Evolutionary conservation across 2,329 filamentous ascomycete genomes (phyloP).

Genomic region (Microcyclosporella mali): DNA sequence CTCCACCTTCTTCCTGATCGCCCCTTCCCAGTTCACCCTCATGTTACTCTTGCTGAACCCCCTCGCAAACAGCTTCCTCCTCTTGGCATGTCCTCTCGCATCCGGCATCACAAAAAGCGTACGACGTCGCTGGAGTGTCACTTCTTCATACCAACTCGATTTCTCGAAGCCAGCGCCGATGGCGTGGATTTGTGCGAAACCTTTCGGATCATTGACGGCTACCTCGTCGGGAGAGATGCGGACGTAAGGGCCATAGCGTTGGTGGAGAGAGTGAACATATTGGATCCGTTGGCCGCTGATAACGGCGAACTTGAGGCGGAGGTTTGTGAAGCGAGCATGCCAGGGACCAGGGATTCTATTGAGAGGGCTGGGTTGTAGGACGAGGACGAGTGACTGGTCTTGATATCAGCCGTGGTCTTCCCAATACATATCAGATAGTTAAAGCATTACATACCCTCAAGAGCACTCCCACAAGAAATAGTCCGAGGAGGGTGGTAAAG

Average conservation of each 20-base stretch:
- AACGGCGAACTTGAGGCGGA: constrained; percentile 33
- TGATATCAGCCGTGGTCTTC: background rate
- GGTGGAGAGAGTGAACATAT: constrained; percentile 36
- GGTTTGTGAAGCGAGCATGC: constrained; percentile 20
- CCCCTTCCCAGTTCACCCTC: constrained; percentile 32
- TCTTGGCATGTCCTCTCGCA: constrained; percentile 30
- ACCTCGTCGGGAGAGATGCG: constrained; percentile 27
- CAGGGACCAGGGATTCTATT: constrained; percentile 27
- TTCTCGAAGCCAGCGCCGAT: constrained; percentile 26
- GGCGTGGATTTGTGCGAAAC: constrained; percentile 29
- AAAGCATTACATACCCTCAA: no score
- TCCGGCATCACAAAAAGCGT: constrained; percentile 37
- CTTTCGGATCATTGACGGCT: constrained; percentile 23
- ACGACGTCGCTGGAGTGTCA: constrained; percentile 17
- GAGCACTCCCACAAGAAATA: no score
- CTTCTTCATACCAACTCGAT: constrained; percentile 24
- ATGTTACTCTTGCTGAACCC: constrained; percentile 34
- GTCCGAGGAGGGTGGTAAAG: no score
- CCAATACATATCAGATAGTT: background rate
- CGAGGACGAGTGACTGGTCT: constrained; percentile 2
- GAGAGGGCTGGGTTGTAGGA: constrained; percentile 17
- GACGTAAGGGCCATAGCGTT: constrained; percentile 27
- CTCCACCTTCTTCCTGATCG: constrained; percentile 29
- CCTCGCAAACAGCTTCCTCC: constrained; percentile 34
- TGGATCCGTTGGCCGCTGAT: constrained; percentile 35